Conservation (phyloP, 2,329 filamentous ascomycete genomes). For the Talaromyces atroroseus region DNA sequence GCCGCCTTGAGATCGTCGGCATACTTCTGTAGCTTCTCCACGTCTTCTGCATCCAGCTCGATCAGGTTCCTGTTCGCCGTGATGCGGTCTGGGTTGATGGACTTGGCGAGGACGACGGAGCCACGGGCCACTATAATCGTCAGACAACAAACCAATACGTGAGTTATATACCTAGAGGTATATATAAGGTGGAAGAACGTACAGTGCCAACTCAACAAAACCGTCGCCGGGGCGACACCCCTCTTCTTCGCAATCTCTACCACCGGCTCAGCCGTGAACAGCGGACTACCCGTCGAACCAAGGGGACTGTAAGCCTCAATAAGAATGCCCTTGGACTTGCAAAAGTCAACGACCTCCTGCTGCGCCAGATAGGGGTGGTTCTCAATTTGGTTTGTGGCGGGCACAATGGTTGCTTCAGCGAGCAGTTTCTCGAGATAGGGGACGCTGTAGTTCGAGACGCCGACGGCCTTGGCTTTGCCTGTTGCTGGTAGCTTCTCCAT, state of each 20-base stretch:
- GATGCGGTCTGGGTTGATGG: constrained; percentile 37
- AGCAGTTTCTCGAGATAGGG: constrained; percentile 45
- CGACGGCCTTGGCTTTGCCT: constrained; percentile 46
- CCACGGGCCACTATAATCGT: constrained; percentile 30
- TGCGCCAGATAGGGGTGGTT: constrained; percentile 51
- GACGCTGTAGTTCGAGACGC: constrained; percentile 48
- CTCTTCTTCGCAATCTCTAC: constrained; percentile 38
- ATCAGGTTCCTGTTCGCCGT: constrained; percentile 37
- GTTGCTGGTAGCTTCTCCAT: constrained; percentile 40
- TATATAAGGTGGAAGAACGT: constrained; percentile 15
- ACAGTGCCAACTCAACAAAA: constrained; percentile 43
- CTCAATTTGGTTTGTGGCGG: constrained; percentile 49
- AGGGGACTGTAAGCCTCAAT: constrained; percentile 46
- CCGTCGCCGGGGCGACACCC: constrained; percentile 33
- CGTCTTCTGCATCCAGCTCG: constrained; percentile 32
- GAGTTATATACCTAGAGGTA: neutral
- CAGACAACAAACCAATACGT: neutral
- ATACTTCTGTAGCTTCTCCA: constrained; percentile 34
- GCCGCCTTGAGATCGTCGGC: constrained; percentile 28
- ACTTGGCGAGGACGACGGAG: constrained; percentile 39
- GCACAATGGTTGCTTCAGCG: constrained; percentile 40
- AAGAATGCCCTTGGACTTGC: constrained; percentile 45
- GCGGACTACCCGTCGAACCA: constrained; percentile 38
- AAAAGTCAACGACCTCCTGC: constrained; percentile 44
- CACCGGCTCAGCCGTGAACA: constrained; percentile 38